A percentile compares a stretch with the other conserved stretches of the same genome.
Conservation (phyloP, 78 protist species). For the Speleostelium caveatum region DNA sequence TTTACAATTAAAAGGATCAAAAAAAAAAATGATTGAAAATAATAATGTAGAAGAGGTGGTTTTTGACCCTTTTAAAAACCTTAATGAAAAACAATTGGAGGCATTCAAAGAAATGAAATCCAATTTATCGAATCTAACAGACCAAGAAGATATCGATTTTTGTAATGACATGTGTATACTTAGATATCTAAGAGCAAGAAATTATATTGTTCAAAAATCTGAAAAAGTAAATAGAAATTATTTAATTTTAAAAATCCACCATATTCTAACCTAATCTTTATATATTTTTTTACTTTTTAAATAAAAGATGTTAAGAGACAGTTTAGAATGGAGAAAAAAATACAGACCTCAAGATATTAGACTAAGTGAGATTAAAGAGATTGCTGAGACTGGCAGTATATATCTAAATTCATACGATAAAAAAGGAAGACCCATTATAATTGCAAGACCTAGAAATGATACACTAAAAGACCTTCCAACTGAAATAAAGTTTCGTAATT, state of each 20-base stretch:
- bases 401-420: constrained; percentile 46
- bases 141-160: constrained; percentile 43
- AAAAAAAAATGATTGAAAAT: too few relatives aligned
- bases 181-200: constrained; percentile 66
- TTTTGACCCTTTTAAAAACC: constrained; percentile 59
- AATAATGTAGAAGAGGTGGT: too few relatives aligned
- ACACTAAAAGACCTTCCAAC: constrained; percentile 33
- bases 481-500: constrained; percentile 23
- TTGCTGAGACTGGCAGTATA: constrained; percentile 41
- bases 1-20: too few relatives aligned
- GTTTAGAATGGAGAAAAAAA: constrained; percentile 52
- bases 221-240: constrained; percentile 29
- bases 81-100: constrained; percentile 41
- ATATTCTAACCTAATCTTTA: not conserved
- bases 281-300: not conserved
- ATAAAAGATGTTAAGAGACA: constrained; percentile 21
- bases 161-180: constrained; percentile 51
- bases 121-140: constrained; percentile 23
- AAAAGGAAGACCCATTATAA: constrained; percentile 66
- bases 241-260: too few relatives aligned
- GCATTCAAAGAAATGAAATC: constrained; percentile 55
- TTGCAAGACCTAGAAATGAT: constrained; percentile 67
- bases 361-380: constrained; percentile 28
- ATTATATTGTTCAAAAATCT: constrained; percentile 55
- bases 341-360: constrained; percentile 68